Percentiles rank a stretch among this genome's conserved stretches.
These are phyloP conservation scores for Triticum aestivum DNA, from an alignment of 176 grass and related monocot genomes.

Conservation along the genomic window DNA sequence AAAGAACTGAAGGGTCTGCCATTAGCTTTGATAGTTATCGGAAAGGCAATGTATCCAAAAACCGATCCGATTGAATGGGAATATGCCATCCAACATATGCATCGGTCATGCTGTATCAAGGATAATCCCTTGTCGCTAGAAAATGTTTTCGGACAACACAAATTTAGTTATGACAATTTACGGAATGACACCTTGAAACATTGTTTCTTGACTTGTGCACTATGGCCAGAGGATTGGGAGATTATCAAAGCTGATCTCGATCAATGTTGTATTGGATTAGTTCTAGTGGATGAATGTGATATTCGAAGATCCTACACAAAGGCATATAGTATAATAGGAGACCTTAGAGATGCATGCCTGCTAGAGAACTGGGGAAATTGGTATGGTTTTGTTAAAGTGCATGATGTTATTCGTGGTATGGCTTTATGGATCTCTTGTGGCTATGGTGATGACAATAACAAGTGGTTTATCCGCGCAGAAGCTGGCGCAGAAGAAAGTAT, in stretches of 20 bases:
- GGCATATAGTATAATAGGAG: not conserved
- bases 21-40: constrained; percentile 31
- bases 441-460: no score
- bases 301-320: not conserved
- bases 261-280: constrained; percentile 20
- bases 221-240: constrained; percentile 8
- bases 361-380: not conserved
- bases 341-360: constrained; percentile 8
- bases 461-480: constrained; percentile 13
- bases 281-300: not conserved
- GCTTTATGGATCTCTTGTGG: no score
- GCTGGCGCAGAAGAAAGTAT: not conserved
- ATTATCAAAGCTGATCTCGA: not conserved
- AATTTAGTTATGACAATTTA: constrained; percentile 33
- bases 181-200: not conserved
- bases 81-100: not conserved
- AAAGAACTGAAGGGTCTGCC: constrained; percentile 30
- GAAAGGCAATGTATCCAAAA: constrained; percentile 27
- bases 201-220: not conserved
- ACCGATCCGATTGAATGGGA: not conserved
- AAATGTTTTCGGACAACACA: constrained; percentile 4
- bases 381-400: constrained; percentile 21
- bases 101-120: not conserved
- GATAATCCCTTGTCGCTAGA: not conserved
- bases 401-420: constrained; percentile 19